Conservation (phyloP, 352 stramenopile species). For the Phytopythium mirpurense region DNA sequence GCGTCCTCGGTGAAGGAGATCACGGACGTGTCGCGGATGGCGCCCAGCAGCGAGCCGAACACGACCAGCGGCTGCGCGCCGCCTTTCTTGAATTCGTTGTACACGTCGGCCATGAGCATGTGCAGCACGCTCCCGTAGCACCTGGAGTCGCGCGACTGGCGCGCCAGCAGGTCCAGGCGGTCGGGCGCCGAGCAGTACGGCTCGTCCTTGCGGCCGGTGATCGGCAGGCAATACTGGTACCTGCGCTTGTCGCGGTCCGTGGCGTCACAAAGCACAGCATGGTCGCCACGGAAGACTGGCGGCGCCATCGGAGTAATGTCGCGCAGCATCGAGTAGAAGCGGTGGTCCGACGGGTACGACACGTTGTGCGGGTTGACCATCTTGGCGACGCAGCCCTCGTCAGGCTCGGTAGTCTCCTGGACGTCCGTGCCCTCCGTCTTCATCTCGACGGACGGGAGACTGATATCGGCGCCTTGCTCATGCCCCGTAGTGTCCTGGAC, state of each 20-base stretch:
- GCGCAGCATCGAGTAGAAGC: conserved; percentile 12
- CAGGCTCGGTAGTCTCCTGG: neutral
- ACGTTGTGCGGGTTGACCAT: conserved; percentile 5
- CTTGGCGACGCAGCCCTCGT: conserved; percentile 5
- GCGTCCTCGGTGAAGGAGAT: conserved; percentile 54
- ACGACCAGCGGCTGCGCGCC: conserved; percentile 24
- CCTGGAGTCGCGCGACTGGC: conserved; percentile 16
- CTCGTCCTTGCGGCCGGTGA: conserved; percentile 35
- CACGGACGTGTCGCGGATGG: conserved; percentile 34
- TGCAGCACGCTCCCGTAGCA: conserved; percentile 52
- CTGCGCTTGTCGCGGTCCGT: neutral
- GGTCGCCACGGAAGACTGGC: conserved; percentile 17
- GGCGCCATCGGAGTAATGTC: conserved; percentile 3
- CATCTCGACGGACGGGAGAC: too few relatives aligned
- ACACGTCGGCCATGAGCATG: conserved; percentile 50
- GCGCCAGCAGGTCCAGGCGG: conserved; percentile 37
- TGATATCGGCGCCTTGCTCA: too few relatives aligned
- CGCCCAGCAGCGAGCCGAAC: conserved; percentile 44
- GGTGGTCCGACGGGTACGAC: conserved; percentile 9
- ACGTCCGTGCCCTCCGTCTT: neutral
- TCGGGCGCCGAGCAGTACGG: conserved; percentile 36
- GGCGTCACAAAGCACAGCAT: conserved; percentile 13
- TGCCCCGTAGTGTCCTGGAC: too few relatives aligned
- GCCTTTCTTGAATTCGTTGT: conserved; percentile 26
- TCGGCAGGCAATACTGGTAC: conserved; percentile 38